Evolutionary conservation across 805 yeast genomes (phyloP).

Genomic region (Pichia insulana): DNA sequence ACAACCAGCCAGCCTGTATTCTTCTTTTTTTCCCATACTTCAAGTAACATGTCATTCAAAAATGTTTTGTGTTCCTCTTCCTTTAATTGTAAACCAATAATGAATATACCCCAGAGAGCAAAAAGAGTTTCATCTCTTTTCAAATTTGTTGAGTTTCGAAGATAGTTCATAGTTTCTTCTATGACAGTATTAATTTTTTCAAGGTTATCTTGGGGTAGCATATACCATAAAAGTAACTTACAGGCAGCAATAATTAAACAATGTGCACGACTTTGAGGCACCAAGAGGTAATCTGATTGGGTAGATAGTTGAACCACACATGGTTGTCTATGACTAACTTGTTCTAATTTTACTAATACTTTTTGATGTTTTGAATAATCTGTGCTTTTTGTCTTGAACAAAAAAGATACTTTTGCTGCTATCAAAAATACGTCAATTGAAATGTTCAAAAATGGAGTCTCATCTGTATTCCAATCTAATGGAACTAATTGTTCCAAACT

Average conservation of each 20-base stretch:
- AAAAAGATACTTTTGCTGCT: background rate
- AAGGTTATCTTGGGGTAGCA: no score
- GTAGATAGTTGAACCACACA: background rate
- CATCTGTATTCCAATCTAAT: no score
- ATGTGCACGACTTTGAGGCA: no score
- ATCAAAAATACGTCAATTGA: background rate
- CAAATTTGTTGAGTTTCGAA: background rate
- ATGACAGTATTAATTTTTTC: background rate
- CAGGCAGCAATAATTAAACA: no score
- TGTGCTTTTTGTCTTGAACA: background rate
- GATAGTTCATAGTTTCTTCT: background rate
- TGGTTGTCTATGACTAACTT: background rate
- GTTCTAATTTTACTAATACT: background rate
- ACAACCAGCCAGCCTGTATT: constrained; percentile 44
- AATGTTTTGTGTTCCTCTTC: constrained; percentile 30
- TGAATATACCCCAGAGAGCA: constrained; percentile 40
- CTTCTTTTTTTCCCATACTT: constrained; percentile 75
- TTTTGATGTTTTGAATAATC: background rate
- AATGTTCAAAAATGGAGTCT: background rate
- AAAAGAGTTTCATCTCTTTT: constrained; percentile 57
- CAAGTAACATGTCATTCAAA: constrained; percentile 78
- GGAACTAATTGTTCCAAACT: no score
- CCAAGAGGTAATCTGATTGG: no score
- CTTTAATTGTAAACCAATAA: constrained; percentile 38
- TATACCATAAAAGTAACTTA: no score